A percentile compares a stretch with the other conserved stretches of the same genome.
These are phyloP conservation scores for Penstemon newberryi DNA, from an alignment of 257 asterid species.

Conservation along the genomic window DNA sequence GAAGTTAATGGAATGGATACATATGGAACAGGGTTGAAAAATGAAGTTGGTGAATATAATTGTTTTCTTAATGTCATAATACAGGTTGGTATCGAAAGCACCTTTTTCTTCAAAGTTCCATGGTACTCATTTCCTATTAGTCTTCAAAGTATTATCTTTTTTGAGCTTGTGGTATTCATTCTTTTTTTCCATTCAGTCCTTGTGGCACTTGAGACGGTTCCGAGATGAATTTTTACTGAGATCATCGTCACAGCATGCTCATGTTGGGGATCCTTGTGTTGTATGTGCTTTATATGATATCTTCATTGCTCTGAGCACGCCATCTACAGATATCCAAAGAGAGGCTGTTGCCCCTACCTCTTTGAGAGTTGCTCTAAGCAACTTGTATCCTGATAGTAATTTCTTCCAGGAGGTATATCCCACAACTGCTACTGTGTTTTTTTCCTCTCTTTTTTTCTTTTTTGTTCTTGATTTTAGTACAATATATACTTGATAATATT, in stretches of 20 bases:
- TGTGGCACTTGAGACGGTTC: conserved; percentile 87
- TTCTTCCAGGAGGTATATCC: conserved; percentile 88
- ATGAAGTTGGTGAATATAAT: conserved; percentile 95
- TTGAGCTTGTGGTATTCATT: conserved; percentile 27
- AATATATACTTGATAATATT: conserved; percentile 7
- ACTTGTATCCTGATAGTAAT: conserved; percentile 82
- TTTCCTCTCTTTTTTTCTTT: not conserved
- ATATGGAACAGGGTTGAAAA: conserved; percentile 82
- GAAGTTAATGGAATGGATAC: conserved; percentile 50
- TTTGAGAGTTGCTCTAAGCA: conserved; percentile 86
- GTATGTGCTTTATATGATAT: conserved; percentile 77
- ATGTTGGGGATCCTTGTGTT: conserved; percentile 96
- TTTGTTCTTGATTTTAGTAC: conserved; percentile 10
- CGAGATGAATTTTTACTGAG: conserved; percentile 79
- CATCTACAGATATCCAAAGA: conserved; percentile 51
- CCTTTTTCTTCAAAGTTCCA: conserved; percentile 11
- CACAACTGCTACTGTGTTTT: conserved; percentile 9
- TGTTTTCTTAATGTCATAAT: conserved; percentile 97
- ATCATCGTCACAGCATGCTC: conserved; percentile 69
- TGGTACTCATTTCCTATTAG: conserved; percentile 10
- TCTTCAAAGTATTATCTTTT: conserved; percentile 27
- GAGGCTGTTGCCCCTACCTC: conserved; percentile 88
- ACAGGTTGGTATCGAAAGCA: conserved; percentile 62
- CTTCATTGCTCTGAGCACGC: conserved; percentile 66
- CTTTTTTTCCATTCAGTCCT: conserved; percentile 49